Conservation (phyloP, 305 asterid species). For the Fraxinus platypoda region DNA sequence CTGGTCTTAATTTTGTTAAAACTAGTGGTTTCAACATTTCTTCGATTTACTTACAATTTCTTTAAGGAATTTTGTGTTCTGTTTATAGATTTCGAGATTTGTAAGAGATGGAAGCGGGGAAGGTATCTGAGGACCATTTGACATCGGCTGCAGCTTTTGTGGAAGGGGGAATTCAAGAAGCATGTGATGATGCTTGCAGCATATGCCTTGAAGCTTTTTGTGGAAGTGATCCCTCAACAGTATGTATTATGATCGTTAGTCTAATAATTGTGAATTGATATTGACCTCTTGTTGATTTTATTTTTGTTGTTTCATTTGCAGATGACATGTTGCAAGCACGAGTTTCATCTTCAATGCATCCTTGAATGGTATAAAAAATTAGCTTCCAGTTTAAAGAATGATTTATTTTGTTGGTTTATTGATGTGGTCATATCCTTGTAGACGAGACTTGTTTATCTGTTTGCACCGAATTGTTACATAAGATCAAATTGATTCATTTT, state of each 20-base stretch:
- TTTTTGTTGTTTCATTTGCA: slow-evolving; percentile 28
- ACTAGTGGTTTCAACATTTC: neutral
- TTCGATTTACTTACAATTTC: neutral
- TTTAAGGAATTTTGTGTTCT: neutral
- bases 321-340: slow-evolving; percentile 90
- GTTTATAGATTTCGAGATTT: slow-evolving; percentile 18
- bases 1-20: neutral
- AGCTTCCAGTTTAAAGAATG: neutral
- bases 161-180: slow-evolving; percentile 88
- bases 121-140: slow-evolving; percentile 53
- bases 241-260: slow-evolving; percentile 25
- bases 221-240: slow-evolving; percentile 75
- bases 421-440: neutral
- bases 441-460: neutral
- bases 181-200: slow-evolving; percentile 89
- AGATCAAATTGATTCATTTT: neutral
- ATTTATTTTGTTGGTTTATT: neutral
- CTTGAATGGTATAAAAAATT: slow-evolving; percentile 60
- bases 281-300: slow-evolving; percentile 13
- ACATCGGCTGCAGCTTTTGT: slow-evolving; percentile 85
- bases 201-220: slow-evolving; percentile 83
- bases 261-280: slow-evolving; percentile 3
- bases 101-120: slow-evolving; percentile 71
- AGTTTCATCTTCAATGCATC: slow-evolving; percentile 84
- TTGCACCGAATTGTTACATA: neutral